phyloP scores from a whole-genome alignment of 2,329 filamentous ascomycete species.

The Scedosporium dehoogii region DNA sequence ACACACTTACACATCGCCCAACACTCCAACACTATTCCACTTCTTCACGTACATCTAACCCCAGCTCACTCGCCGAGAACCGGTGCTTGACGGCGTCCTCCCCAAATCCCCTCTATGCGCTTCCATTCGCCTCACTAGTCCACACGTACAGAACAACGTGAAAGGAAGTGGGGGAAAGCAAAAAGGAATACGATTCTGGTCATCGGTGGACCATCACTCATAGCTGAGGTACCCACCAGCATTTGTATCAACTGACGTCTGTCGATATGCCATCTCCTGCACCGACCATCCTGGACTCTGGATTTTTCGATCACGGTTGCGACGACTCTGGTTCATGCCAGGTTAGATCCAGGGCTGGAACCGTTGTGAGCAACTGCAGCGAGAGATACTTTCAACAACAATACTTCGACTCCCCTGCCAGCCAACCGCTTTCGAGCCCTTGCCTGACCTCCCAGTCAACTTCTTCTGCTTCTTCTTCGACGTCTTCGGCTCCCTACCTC shows the following conservation, averaged over 20 bases:
- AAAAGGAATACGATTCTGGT: not conserved
- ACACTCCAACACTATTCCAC: not conserved
- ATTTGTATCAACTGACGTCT: not conserved
- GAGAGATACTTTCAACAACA: not conserved
- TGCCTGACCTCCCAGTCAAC: conserved; percentile 1
- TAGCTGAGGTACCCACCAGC: not conserved
- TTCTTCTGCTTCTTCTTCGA: conserved; percentile 8
- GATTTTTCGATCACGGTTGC: conserved; percentile 1
- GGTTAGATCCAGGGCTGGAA: conserved; percentile 1
- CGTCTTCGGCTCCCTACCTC: conserved; percentile 15
- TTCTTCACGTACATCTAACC: not conserved
- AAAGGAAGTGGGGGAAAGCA: not conserved
- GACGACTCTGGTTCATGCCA: not conserved
- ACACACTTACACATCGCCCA: not conserved
- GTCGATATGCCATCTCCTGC: conserved; percentile 3
- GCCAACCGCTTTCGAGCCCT: conserved; percentile 3
- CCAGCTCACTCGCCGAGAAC: not conserved
- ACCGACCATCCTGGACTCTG: conserved; percentile 5
- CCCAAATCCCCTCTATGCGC: not conserved
- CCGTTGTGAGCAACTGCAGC: not conserved
- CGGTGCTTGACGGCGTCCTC: not conserved
- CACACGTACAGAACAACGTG: not conserved
- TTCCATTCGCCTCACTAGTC: not conserved
- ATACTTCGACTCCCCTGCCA: not conserved
- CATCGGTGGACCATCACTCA: not conserved